Percentiles rank a stretch among this genome's conserved stretches.
Evolutionary conservation across 176 grass and related monocot species (phyloP).

Genomic region (Paspalum vaginatum): DNA sequence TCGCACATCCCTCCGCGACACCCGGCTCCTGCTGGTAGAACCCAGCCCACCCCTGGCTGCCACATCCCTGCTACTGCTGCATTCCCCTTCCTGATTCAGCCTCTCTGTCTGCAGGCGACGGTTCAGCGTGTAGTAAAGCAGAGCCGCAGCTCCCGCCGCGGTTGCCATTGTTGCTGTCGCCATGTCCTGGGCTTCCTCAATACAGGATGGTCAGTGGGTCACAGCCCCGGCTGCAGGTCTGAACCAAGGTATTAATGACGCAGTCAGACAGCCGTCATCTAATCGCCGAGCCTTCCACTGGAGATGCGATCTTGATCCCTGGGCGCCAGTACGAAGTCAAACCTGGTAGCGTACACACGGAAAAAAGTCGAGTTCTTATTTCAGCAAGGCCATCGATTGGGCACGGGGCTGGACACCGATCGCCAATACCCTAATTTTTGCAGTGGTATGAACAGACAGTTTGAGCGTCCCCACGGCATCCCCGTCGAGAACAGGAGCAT

Average conservation of each 20-base stretch:
- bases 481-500: no score
- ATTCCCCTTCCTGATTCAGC: conserved; percentile 50
- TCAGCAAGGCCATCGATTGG: background rate
- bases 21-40: conserved; percentile 49
- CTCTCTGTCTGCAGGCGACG: conserved; percentile 51
- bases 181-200: conserved; percentile 48
- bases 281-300: background rate
- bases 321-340: conserved; percentile 42
- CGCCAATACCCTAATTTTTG: background rate
- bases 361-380: conserved; percentile 27
- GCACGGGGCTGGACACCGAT: background rate
- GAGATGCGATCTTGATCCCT: conserved; percentile 46
- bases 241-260: background rate
- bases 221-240: background rate
- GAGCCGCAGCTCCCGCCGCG: conserved; percentile 64
- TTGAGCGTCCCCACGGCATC: background rate
- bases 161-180: conserved; percentile 86
- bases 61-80: conserved; percentile 30
- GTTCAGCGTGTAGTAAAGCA: conserved; percentile 81
- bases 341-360: conserved; percentile 32
- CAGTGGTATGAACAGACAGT: background rate
- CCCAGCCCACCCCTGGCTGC: background rate
- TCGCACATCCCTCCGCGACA: conserved; percentile 70
- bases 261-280: background rate
- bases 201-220: background rate